Base-by-base conservation (phyloP, 805 yeast genomes). In the Diddensiella santjacobensis region DNA sequence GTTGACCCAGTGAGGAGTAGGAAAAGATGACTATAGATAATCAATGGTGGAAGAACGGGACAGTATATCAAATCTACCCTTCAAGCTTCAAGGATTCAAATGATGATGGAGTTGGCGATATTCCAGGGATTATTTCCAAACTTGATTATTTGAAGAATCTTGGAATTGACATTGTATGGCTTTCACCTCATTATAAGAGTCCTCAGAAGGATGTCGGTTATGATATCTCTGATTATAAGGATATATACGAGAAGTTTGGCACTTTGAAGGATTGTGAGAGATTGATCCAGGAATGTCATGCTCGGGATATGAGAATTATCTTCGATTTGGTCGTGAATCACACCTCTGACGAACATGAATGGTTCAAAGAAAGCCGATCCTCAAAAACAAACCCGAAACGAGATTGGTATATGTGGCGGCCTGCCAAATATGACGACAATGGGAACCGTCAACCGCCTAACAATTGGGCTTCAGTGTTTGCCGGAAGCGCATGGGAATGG, bases 151-250 rank as follows among this genome's bases (percentile, higher is more conserved):
- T 79, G 58, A 71, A 74, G 58, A 62, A 60, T 13, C 62, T 78
- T 24, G 82, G 82, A n/a, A 68, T 68, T n/a, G 80, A 77, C 50
- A 72, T 74, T 10, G 62, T 79, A 36, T 79, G 83, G 84, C 61
- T 79, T 47, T 74, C 76, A 22, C 84, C 83, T 22, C 73, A 74
- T 68, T 79, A 69, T 64, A 79, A 75, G 51, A 73, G 80, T 2
- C 83, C 83, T 4, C 79, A 75, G 61, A 75, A 71, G 45, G 84
- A 79, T 59, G 78, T 79, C 83, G 84, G 84, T 3, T 79, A 79
- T 59, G 83, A 79, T 55, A 77, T 79, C 56, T 65, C 77, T 20
- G 72, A 79, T 63, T 79, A 79, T 64, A 71, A 75, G 60, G 69
- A 62, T 22, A 71, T 79, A 30, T 70, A 78, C 62, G 72, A 74